phyloP scores from a whole-genome alignment of 495 filamentous ascomycete genomes.

The Patellaria atrata region DNA sequence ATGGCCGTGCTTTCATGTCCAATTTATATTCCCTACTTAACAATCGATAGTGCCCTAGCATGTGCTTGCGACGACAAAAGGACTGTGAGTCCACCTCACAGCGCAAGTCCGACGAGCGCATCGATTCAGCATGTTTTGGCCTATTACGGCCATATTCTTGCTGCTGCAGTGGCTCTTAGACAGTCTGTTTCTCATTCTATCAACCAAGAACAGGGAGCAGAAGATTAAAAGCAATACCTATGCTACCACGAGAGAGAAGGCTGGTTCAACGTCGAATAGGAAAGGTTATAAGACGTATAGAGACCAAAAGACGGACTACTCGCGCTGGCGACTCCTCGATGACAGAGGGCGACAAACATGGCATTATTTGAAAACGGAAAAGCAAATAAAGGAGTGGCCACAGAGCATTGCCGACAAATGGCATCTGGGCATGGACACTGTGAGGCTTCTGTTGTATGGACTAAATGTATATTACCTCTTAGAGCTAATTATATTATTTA shows the following conservation, averaged over 20 bases:
- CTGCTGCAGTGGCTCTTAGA: too few relatives aligned
- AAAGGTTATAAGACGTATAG: not conserved
- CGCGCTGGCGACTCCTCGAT: constrained; percentile 71
- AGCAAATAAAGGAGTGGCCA: constrained; percentile 63
- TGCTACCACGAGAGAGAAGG: not conserved
- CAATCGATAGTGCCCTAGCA: too few relatives aligned
- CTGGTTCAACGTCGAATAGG: not conserved
- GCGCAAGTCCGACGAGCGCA: too few relatives aligned
- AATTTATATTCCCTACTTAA: too few relatives aligned
- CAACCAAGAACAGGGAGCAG: too few relatives aligned
- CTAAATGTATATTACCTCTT: not conserved
- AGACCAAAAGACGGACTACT: constrained; percentile 49
- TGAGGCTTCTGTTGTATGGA: constrained; percentile 18
- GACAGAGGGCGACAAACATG: constrained; percentile 80
- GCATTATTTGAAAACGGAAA: constrained; percentile 76
- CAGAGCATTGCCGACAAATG: constrained; percentile 76
- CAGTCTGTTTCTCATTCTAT: too few relatives aligned
- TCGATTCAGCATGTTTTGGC: too few relatives aligned
- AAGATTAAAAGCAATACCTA: not conserved
- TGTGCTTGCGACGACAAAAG: too few relatives aligned
- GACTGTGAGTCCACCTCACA: too few relatives aligned
- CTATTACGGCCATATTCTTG: too few relatives aligned
- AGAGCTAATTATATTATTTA: constrained; percentile 24
- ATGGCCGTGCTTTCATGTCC: too few relatives aligned
- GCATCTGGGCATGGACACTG: constrained; percentile 58